These are phyloP conservation scores for Boletus rufocinnamomeus DNA, from an alignment of 768 basidiomycete species.

Conservation along the genomic window DNA sequence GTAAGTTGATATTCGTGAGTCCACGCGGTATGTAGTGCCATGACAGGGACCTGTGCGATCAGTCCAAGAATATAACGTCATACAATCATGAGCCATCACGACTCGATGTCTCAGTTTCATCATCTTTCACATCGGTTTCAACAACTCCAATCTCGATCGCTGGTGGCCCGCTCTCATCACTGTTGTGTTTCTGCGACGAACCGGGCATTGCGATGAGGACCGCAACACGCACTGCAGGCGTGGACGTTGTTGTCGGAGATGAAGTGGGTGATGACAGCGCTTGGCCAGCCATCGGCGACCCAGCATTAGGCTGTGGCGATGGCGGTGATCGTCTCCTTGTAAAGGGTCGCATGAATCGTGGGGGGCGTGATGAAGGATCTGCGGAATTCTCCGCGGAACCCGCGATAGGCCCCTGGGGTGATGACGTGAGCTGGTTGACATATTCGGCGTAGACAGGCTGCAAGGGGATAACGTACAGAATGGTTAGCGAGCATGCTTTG, in stretches of 20 bases:
- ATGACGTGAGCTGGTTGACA: conserved; percentile 14
- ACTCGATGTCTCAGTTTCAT: not conserved
- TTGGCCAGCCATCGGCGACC: conserved; percentile 3
- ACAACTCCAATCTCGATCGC: conserved; percentile 37
- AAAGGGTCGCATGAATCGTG: conserved; percentile 24
- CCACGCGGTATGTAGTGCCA: conserved; percentile 4
- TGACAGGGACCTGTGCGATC: not conserved
- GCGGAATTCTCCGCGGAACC: conserved; percentile 2
- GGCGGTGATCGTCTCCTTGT: conserved; percentile 14
- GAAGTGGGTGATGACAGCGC: conserved; percentile 2
- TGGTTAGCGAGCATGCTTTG: not conserved
- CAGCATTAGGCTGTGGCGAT: conserved; percentile 12
- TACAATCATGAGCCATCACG: conserved; percentile 14
- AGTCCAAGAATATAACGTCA: conserved; percentile 3
- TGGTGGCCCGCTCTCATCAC: conserved; percentile 32
- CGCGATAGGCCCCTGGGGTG: not conserved
- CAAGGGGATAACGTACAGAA: not conserved
- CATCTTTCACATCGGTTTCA: conserved; percentile 17
- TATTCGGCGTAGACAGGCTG: conserved; percentile 31
- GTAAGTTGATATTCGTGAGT: not conserved
- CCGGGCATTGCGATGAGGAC: conserved; percentile 50
- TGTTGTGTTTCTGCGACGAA: conserved; percentile 2
- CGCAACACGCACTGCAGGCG: conserved; percentile 38
- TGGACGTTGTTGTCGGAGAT: conserved; percentile 9
- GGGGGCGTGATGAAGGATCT: conserved; percentile 8